Conservation (phyloP, 2,329 filamentous ascomycete genomes). For the Fusarium temperatum region DNA sequence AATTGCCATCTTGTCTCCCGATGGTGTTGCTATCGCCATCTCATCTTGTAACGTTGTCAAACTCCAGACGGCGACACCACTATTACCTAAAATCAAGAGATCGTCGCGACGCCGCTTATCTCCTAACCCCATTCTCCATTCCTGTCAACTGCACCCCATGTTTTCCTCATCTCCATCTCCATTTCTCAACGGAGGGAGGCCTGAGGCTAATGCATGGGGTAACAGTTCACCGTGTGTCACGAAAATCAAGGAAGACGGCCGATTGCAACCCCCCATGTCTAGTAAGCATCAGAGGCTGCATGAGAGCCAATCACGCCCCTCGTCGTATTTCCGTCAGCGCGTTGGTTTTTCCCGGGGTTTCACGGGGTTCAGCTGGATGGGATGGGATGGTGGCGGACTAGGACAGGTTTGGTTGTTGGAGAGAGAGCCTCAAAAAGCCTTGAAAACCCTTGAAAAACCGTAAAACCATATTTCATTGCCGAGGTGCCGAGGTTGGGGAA, state of each 20-base stretch:
- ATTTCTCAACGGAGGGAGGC: background rate
- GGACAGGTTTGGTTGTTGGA: background rate
- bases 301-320: constrained; percentile 15
- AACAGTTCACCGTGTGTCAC: background rate
- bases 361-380: constrained; percentile 4
- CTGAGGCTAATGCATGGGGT: constrained; percentile 28
- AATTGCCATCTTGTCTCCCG: background rate
- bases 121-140: constrained; percentile 5
- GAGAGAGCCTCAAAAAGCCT: constrained; percentile 12
- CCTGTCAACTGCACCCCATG: constrained; percentile 14
- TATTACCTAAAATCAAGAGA: background rate
- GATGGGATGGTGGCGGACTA: background rate
- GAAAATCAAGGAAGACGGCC: background rate
- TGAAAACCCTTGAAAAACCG: constrained; percentile 7
- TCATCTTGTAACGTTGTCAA: background rate
- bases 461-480: background rate
- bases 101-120: background rate
- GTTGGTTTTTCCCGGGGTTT: background rate
- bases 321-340: constrained; percentile 7
- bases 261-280: background rate
- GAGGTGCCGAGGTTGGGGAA: constrained; percentile 6
- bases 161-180: background rate
- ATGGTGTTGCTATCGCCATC: background rate
- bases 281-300: background rate
- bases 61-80: background rate